Evolutionary conservation across 2,329 filamentous ascomycete genomes (phyloP).

Genomic region (Penicillium nordicum): DNA sequence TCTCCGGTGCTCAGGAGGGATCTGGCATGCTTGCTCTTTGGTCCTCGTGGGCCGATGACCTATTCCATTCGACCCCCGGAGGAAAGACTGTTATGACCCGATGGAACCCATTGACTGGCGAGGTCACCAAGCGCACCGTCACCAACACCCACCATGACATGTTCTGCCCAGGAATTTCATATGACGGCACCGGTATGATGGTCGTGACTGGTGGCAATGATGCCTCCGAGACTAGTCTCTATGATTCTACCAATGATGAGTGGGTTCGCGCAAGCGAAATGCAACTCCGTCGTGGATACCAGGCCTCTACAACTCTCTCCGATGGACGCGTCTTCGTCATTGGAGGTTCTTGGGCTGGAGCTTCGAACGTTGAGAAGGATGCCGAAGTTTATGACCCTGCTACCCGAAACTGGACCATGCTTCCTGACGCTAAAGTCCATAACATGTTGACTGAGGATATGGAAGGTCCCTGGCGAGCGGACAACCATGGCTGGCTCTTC

Average conservation of each 20-base stretch:
- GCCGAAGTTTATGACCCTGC: constrained; percentile 54
- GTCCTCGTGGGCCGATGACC: constrained; percentile 17
- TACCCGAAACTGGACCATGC: constrained; percentile 47
- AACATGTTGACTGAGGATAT: constrained; percentile 42
- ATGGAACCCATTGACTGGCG: constrained; percentile 8
- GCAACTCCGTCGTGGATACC: constrained; percentile 52
- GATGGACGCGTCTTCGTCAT: constrained; percentile 58
- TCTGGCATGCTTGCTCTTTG: constrained; percentile 17
- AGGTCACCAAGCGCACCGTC: constrained; percentile 16
- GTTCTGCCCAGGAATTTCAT: constrained; percentile 47
- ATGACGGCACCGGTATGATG: constrained; percentile 49
- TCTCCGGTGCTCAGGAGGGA: constrained; percentile 20
- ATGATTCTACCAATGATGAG: constrained; percentile 1
- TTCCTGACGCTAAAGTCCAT: constrained; percentile 50
- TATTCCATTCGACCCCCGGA: constrained; percentile 14
- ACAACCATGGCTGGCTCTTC: constrained; percentile 57
- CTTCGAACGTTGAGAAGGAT: constrained; percentile 47
- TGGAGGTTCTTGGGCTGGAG: constrained; percentile 57
- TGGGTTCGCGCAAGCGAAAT: constrained; percentile 41
- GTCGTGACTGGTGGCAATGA: constrained; percentile 55
- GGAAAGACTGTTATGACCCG: constrained; percentile 18
- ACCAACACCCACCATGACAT: constrained; percentile 28
- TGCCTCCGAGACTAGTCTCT: constrained; percentile 50
- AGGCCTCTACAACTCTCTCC: constrained; percentile 50
- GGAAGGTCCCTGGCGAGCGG: constrained; percentile 40